Evolutionary conservation across 2,329 filamentous ascomycete genomes (phyloP).

Genomic region (Zarea fungicola): DNA sequence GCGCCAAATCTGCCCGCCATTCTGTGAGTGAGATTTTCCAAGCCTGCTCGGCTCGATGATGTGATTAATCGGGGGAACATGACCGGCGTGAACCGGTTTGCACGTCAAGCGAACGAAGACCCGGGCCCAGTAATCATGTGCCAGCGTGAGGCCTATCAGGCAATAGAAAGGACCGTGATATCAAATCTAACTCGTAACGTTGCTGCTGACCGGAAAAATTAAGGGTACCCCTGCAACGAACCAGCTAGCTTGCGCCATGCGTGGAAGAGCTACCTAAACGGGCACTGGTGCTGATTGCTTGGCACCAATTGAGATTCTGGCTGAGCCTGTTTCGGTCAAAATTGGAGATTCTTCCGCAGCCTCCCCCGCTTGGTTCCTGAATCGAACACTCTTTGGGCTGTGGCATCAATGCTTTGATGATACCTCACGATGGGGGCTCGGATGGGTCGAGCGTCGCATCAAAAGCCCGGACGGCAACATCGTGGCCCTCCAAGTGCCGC

Average conservation of each 20-base stretch:
- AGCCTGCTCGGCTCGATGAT: too few relatives aligned
- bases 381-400: neutral
- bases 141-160: neutral
- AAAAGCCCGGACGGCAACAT: neutral
- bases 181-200: neutral
- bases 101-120: too few relatives aligned
- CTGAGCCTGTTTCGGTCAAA: neutral
- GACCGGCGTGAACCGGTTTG: too few relatives aligned
- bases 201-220: constrained; percentile 8
- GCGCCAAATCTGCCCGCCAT: too few relatives aligned
- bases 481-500: neutral
- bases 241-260: constrained; percentile 39
- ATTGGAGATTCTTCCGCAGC: neutral
- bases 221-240: constrained; percentile 1
- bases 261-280: constrained; percentile 32
- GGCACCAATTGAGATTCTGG: neutral
- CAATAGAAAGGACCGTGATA: neutral
- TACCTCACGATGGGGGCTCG: neutral
- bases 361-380: neutral
- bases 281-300: constrained; percentile 4
- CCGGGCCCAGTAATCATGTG: too few relatives aligned
- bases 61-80: too few relatives aligned
- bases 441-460: neutral
- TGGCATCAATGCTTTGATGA: neutral
- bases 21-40: too few relatives aligned